Evolutionary conservation across 306 rosid species (phyloP).

Genomic region (Prosopis cineraria): DNA sequence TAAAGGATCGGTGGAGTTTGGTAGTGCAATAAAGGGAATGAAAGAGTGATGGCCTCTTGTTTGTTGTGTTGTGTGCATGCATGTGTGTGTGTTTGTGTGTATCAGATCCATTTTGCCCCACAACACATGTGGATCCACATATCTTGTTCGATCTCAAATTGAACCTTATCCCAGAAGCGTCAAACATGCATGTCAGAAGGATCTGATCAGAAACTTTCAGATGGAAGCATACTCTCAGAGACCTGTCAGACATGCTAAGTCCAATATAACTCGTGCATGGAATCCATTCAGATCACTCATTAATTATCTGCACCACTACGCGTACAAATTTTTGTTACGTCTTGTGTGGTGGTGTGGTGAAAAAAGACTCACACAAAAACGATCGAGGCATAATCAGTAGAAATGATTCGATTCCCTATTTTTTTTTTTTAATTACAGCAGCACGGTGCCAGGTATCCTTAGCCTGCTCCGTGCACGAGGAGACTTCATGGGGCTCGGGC

Average conservation of each 20-base stretch:
- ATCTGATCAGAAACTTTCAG: neutral
- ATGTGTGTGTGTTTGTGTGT: neutral
- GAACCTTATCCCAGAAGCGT: constrained; percentile 6
- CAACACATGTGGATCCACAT: neutral
- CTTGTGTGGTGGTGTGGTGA: too few species aligned
- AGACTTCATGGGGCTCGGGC: too few species aligned
- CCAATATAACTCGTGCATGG: neutral
- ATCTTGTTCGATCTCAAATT: neutral
- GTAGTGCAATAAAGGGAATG: constrained; percentile 17
- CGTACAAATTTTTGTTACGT: neutral
- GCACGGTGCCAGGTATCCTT: too few species aligned
- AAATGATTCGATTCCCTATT: too few species aligned
- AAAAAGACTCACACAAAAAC: too few species aligned
- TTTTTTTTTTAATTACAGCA: too few species aligned
- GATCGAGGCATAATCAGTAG: too few species aligned
- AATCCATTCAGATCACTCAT: neutral
- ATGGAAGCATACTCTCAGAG: neutral
- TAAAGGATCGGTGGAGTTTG: constrained; percentile 31
- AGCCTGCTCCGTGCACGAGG: too few species aligned
- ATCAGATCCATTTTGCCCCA: neutral
- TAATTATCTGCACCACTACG: neutral
- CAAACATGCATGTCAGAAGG: constrained; percentile 3
- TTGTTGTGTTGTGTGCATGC: neutral
- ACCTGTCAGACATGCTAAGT: constrained; percentile 17
- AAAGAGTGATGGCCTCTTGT: neutral